A percentile compares a stretch with the other conserved stretches of the same genome.
Evolutionary conservation across 108 stramenopile genomes (phyloP).

Genomic region (Nitzschia inconspicua): DNA sequence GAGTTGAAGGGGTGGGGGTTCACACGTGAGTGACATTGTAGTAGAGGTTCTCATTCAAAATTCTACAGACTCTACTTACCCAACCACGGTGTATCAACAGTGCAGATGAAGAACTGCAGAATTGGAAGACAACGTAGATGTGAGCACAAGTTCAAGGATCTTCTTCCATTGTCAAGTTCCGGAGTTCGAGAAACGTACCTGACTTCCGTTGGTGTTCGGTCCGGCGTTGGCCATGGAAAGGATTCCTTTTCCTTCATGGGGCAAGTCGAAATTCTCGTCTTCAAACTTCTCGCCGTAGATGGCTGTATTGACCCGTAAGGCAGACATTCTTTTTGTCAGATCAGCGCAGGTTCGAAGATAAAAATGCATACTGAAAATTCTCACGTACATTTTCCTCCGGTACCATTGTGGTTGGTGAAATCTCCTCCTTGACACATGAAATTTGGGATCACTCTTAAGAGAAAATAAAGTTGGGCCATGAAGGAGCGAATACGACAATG

Average conservation of each 20-base stretch:
- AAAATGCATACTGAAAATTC: background rate
- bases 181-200: slow-evolving; percentile 11
- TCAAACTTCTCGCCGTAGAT: slow-evolving; percentile 41
- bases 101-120: slow-evolving; percentile 92
- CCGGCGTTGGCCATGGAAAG: slow-evolving; percentile 86
- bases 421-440: slow-evolving; percentile 71
- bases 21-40: too few species aligned
- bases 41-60: too few species aligned
- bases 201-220: slow-evolving; percentile 32
- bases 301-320: slow-evolving; percentile 1
- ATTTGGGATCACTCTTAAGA: slow-evolving; percentile 26
- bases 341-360: slow-evolving; percentile 24
- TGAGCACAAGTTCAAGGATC: background rate
- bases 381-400: slow-evolving; percentile 71
- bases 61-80: slow-evolving; percentile 36
- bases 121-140: background rate
- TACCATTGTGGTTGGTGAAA: slow-evolving; percentile 93
- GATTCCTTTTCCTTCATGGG: slow-evolving; percentile 76
- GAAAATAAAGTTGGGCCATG: too few species aligned
- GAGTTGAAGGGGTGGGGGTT: background rate
- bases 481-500: too few species aligned
- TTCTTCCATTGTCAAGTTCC: background rate
- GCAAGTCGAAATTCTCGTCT: slow-evolving; percentile 95
- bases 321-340: slow-evolving; percentile 2
- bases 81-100: slow-evolving; percentile 90